Percentiles rank a stretch among this genome's conserved stretches.
These are phyloP conservation scores for Prunus fruticosa DNA, from an alignment of 306 rosid species.

Conservation along the genomic window DNA sequence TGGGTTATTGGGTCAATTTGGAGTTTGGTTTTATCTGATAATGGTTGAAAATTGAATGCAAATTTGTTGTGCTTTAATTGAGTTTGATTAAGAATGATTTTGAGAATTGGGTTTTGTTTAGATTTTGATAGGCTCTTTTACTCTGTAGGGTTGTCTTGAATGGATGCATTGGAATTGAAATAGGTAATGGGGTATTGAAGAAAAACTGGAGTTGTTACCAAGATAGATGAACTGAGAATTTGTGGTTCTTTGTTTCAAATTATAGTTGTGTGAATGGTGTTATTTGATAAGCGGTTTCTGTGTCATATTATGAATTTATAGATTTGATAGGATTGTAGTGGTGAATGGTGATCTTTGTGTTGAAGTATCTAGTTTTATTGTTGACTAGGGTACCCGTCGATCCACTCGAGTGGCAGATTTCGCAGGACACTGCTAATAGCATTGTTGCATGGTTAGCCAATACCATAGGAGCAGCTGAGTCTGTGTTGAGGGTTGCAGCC, in stretches of 20 bases:
- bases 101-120: background rate
- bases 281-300: background rate
- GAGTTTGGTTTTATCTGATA: background rate
- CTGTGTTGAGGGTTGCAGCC: slow-evolving; percentile 94
- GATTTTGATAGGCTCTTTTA: background rate
- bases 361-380: background rate
- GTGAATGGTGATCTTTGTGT: background rate
- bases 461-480: slow-evolving; percentile 88
- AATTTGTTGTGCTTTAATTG: background rate
- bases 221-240: background rate
- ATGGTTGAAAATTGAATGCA: background rate
- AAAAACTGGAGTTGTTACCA: background rate
- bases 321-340: background rate
- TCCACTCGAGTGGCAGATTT: slow-evolving; percentile 95
- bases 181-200: background rate
- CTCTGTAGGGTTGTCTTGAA: background rate
- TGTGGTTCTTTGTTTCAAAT: background rate
- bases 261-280: background rate
- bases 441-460: slow-evolving; percentile 79
- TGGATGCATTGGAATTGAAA: background rate
- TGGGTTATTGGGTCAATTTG: slow-evolving; percentile 3
- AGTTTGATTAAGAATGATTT: background rate
- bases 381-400: slow-evolving; percentile 78
- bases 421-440: slow-evolving; percentile 81
- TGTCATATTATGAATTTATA: background rate